Evolutionary conservation across 2,329 filamentous ascomycete genomes (phyloP).

Genomic region (Periconia macrospinosa): DNA sequence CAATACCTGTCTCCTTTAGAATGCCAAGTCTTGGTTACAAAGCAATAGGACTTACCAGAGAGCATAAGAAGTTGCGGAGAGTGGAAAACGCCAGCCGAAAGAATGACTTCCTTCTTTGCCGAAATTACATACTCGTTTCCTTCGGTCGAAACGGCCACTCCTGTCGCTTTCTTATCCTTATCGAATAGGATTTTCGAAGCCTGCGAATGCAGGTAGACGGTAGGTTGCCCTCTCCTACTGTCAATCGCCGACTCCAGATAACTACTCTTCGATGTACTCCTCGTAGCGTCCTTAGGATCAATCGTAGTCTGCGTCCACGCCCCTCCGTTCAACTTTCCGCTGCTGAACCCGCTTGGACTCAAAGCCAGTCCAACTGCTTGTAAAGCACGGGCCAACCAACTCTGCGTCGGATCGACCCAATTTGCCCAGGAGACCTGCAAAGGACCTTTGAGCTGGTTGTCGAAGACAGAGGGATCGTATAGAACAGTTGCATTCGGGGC

Average conservation of each 20-base stretch:
- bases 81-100: conserved; percentile 35
- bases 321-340: neutral
- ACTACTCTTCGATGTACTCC: conserved; percentile 67
- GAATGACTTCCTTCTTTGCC: conserved; percentile 10
- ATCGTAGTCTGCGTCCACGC: neutral
- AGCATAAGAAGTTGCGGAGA: conserved; percentile 44
- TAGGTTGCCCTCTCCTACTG: too few species aligned
- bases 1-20: too few species aligned
- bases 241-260: too few species aligned
- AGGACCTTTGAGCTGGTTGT: conserved; percentile 10
- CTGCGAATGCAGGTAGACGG: too few species aligned
- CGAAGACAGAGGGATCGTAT: conserved; percentile 15
- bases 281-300: neutral
- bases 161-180: neutral
- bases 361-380: neutral
- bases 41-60: too few species aligned
- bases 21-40: too few species aligned
- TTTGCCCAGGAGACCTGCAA: conserved; percentile 22
- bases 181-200: conserved; percentile 21
- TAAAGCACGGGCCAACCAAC: conserved; percentile 16
- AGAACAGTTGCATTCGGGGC: conserved; percentile 13
- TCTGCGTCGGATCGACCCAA: conserved; percentile 11
- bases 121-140: neutral
- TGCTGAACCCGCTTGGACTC: neutral
- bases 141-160: neutral